Evolutionary conservation across 228 moss, liverwort and hornwort genomes (phyloP).

Genomic region (Sphagnum fallax): DNA sequence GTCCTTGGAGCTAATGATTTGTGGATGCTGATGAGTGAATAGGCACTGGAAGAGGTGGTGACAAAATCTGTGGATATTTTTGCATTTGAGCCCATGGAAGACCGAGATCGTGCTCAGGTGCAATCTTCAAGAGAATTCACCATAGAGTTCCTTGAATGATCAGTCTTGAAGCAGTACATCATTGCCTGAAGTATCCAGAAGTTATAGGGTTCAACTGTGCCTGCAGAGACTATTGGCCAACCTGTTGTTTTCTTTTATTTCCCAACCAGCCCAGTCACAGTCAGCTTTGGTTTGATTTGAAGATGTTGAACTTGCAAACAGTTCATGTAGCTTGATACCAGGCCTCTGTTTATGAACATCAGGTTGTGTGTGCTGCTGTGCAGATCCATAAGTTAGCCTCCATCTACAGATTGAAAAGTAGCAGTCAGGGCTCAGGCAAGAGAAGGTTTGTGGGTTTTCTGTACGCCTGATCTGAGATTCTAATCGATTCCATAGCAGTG

Average conservation of each 20-base stretch:
- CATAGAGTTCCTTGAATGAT: too few species aligned
- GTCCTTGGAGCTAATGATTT: neutral
- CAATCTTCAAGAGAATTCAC: neutral
- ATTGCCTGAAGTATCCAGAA: too few species aligned
- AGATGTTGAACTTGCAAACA: too few species aligned
- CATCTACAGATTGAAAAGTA: constrained; percentile 69
- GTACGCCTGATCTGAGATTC: neutral
- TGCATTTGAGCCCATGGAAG: constrained; percentile 89
- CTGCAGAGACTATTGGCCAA: too few species aligned
- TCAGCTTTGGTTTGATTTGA: too few species aligned
- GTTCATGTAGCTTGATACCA: too few species aligned
- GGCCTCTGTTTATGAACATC: too few species aligned
- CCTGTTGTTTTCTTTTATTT: too few species aligned
- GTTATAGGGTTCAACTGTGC: too few species aligned
- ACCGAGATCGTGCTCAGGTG: constrained; percentile 74
- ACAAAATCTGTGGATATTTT: constrained; percentile 58
- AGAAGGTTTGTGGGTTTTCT: constrained; percentile 38
- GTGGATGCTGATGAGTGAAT: constrained; percentile 7
- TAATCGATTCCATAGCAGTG: neutral
- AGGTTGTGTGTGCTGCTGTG: too few species aligned
- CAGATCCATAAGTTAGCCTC: constrained; percentile 83
- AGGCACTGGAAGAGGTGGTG: constrained; percentile 81
- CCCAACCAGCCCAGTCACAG: too few species aligned
- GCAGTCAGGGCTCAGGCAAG: constrained; percentile 76
- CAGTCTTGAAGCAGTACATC: too few species aligned